A percentile compares a stretch with the other conserved stretches of the same genome.
These are phyloP conservation scores for Solanum chmielewskii DNA, from an alignment of 257 asterid genomes.

Conservation along the genomic window DNA sequence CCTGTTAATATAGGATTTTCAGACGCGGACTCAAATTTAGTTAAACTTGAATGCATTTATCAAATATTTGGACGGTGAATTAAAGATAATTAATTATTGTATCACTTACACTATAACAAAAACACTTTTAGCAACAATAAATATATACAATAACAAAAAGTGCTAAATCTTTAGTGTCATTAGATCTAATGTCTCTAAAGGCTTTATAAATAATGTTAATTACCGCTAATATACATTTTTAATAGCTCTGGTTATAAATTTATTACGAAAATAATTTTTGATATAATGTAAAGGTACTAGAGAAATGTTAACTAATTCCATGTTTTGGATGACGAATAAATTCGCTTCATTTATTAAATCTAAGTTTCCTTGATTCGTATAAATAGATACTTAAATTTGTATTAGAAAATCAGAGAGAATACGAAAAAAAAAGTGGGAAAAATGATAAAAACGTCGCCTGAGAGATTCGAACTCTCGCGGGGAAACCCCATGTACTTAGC, in stretches of 20 bases:
- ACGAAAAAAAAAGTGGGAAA: background rate
- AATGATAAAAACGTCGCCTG: slow-evolving; percentile 46
- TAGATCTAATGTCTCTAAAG: background rate
- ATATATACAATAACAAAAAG: background rate
- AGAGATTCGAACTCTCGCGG: slow-evolving; percentile 99
- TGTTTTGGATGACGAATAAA: background rate
- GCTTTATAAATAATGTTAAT: too few species aligned
- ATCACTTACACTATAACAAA: background rate
- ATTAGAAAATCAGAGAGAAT: too few species aligned
- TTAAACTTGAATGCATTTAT: too few species aligned
- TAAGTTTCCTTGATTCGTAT: too few species aligned
- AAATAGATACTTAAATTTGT: too few species aligned
- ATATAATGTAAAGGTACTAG: background rate
- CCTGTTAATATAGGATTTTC: background rate
- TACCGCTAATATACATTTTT: too few species aligned
- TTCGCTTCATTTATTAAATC: too few species aligned
- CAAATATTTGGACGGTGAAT: too few species aligned
- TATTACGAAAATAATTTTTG: too few species aligned
- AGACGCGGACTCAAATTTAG: too few species aligned
- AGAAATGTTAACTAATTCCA: background rate
- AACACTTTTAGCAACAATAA: background rate
- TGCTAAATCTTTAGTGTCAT: too few species aligned
- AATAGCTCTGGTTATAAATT: too few species aligned
- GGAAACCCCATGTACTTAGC: slow-evolving; percentile 66
- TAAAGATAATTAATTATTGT: background rate